Evolutionary conservation across 345 rosid genomes (phyloP).

Genomic region (Euphorbia pulcherrima): DNA sequence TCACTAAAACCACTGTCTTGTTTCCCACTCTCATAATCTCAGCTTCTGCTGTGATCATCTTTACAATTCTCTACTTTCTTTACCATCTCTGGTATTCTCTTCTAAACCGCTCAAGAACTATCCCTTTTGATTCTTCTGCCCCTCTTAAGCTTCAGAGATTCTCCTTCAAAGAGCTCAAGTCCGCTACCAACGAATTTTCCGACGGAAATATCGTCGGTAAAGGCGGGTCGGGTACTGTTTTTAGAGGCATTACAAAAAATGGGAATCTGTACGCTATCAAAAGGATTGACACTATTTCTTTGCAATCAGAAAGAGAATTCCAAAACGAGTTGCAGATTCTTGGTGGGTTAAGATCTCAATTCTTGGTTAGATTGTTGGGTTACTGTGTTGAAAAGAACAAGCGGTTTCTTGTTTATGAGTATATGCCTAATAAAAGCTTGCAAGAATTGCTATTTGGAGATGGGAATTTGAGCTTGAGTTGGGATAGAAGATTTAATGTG

Average conservation of each 20-base stretch:
- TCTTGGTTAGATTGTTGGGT: constrained; percentile 70
- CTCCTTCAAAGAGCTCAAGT: constrained; percentile 68
- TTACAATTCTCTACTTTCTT: constrained; percentile 64
- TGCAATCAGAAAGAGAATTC: constrained; percentile 82
- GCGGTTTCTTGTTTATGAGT: constrained; percentile 80
- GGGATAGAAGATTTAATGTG: constrained; percentile 67
- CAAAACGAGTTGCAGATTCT: constrained; percentile 96
- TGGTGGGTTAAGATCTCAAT: constrained; percentile 74
- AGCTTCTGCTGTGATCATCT: constrained; percentile 56
- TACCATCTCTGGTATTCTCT: constrained; percentile 72
- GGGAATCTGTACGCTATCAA: constrained; percentile 83
- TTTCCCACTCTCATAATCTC: constrained; percentile 68
- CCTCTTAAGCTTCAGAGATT: constrained; percentile 64
- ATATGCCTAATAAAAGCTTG: constrained; percentile 87
- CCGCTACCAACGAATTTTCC: constrained; percentile 70
- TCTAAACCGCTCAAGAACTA: constrained; percentile 62
- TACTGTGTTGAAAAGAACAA: constrained; percentile 79
- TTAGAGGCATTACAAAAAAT: constrained; percentile 64
- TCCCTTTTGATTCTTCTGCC: constrained; percentile 62
- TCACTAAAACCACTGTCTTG: constrained; percentile 48
- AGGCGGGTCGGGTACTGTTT: constrained; percentile 98
- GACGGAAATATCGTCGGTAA: constrained; percentile 68
- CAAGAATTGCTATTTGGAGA: constrained; percentile 76
- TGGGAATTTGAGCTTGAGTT: constrained; percentile 48
- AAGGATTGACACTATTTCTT: constrained; percentile 58